phyloP scores from a whole-genome alignment of 139 green algal genomes.

The Chlorella ohadii region DNA sequence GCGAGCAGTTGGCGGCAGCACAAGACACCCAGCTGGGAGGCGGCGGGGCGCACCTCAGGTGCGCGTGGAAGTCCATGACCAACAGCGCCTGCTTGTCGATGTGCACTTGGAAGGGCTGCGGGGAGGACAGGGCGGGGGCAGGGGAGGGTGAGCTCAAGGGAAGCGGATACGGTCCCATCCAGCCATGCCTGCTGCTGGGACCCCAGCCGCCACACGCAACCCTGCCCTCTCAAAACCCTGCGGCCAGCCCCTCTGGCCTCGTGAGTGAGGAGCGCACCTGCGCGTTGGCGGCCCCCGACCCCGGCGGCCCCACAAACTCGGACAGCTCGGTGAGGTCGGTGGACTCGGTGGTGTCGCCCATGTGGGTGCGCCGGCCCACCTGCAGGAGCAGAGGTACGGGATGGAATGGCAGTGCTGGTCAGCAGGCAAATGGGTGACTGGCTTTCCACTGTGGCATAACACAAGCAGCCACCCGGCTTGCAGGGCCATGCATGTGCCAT shows the following conservation, averaged over 20 bases:
- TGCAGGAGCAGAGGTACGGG: constrained; percentile 5
- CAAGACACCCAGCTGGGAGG: too few relatives aligned
- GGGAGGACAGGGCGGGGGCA: not conserved
- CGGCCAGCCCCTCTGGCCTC: too few relatives aligned
- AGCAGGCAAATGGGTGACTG: too few relatives aligned
- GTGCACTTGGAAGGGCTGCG: constrained; percentile 72
- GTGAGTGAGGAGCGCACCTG: too few relatives aligned
- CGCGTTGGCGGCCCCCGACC: constrained; percentile 44
- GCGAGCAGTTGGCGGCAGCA: too few relatives aligned
- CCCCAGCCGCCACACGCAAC: too few relatives aligned
- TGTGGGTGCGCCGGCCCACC: constrained; percentile 33
- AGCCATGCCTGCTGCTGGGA: not conserved
- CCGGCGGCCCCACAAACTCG: constrained; percentile 68
- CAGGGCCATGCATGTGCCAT: too few relatives aligned
- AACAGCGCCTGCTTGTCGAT: constrained; percentile 59
- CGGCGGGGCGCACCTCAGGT: constrained; percentile 43
- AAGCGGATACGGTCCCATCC: too few relatives aligned
- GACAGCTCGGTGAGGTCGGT: constrained; percentile 64
- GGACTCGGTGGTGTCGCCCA: constrained; percentile 73
- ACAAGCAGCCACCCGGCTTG: too few relatives aligned
- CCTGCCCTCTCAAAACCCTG: too few relatives aligned
- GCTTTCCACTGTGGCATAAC: too few relatives aligned
- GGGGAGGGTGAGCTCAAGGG: not conserved
- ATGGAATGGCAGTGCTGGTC: too few relatives aligned
- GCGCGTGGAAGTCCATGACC: constrained; percentile 74